A percentile compares a stretch with the other conserved stretches of the same genome.
Evolutionary conservation across 257 asterid genomes (phyloP).

Genomic region (Solanum paucissectum): DNA sequence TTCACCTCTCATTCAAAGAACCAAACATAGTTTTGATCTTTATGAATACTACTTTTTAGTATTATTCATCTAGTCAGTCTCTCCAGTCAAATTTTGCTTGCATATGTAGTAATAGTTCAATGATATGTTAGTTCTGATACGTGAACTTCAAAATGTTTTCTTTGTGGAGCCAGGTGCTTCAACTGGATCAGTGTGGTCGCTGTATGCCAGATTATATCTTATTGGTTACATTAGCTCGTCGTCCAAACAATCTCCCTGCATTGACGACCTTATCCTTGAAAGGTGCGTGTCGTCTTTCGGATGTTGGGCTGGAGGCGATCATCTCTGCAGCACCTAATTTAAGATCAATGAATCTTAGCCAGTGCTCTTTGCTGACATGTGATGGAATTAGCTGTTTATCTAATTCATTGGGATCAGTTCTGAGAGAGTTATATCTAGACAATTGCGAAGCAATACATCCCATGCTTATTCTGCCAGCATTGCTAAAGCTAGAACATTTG

Average conservation of each 20-base stretch:
- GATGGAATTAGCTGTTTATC: conserved; percentile 57
- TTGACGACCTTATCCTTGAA: conserved; percentile 56
- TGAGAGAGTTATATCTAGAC: conserved; percentile 72
- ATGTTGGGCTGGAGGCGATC: conserved; percentile 54
- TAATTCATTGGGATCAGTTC: conserved; percentile 40
- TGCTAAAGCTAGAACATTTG: conserved; percentile 55
- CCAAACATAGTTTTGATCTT: background rate
- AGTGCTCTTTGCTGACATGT: conserved; percentile 74
- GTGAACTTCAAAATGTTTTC: conserved; percentile 14
- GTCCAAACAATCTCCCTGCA: conserved; percentile 50
- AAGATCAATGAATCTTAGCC: conserved; percentile 70
- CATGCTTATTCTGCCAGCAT: conserved; percentile 58
- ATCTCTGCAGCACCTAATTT: conserved; percentile 71
- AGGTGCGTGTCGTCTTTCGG: conserved; percentile 95
- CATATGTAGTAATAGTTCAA: background rate
- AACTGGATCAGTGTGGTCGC: conserved; percentile 70
- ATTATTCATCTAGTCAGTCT: background rate
- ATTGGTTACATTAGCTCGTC: conserved; percentile 40
- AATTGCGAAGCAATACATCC: conserved; percentile 61
- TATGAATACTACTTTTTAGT: background rate
- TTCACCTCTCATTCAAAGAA: background rate
- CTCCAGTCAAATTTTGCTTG: background rate
- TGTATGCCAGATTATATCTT: conserved; percentile 64
- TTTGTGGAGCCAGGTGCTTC: conserved; percentile 59
- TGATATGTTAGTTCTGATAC: background rate